A percentile compares a stretch with the other conserved stretches of the same genome.
These are phyloP conservation scores for Citrus sinensis DNA, from an alignment of 345 rosid species.

Conservation along the genomic window DNA sequence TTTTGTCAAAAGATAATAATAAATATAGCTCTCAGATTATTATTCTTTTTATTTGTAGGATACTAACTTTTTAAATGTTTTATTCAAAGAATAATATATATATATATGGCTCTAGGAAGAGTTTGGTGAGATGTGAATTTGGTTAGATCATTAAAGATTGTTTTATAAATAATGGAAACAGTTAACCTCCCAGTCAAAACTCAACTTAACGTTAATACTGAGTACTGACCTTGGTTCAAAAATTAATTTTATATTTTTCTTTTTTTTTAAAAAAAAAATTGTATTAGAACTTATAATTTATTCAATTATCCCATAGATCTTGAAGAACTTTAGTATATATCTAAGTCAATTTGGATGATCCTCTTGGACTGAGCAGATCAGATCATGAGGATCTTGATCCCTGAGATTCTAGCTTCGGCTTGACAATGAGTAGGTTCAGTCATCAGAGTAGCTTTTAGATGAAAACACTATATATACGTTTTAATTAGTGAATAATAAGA, in stretches of 20 bases:
- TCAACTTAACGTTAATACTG: background rate
- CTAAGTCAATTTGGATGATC: too few relatives aligned
- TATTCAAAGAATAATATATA: too few relatives aligned
- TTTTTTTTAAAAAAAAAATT: too few relatives aligned
- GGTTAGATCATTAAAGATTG: background rate
- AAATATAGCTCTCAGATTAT: too few relatives aligned
- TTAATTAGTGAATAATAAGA: background rate
- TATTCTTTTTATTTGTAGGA: too few relatives aligned
- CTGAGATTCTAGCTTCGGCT: background rate
- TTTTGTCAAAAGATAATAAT: too few relatives aligned
- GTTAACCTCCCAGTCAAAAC: background rate
- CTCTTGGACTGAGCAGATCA: too few relatives aligned
- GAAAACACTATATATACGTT: background rate
- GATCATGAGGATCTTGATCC: too few relatives aligned
- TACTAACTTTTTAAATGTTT: too few relatives aligned
- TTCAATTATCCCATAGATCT: background rate
- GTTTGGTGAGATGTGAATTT: background rate
- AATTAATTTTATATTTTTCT: too few relatives aligned
- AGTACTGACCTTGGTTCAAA: background rate
- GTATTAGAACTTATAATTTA: background rate
- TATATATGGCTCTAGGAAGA: background rate
- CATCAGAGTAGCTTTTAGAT: background rate
- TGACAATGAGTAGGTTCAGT: background rate
- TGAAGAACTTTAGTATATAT: background rate
- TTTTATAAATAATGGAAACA: background rate